Percentiles rank a stretch among this genome's conserved stretches.
These are phyloP conservation scores for Nakataea oryzae DNA, from an alignment of 2,329 filamentous ascomycete species.

Conservation along the genomic window DNA sequence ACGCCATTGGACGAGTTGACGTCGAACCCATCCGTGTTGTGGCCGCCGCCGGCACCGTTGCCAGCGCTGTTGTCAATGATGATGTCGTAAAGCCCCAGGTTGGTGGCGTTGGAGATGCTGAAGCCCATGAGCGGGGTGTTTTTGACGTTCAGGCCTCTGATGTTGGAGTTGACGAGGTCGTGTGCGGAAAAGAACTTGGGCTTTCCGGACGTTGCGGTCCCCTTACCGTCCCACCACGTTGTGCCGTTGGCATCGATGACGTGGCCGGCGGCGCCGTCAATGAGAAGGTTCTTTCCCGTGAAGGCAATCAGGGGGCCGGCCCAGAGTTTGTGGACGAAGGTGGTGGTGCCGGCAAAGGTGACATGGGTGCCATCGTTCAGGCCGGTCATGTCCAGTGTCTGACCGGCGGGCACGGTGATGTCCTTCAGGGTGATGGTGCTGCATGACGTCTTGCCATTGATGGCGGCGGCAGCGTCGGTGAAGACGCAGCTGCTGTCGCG, in stretches of 20 bases:
- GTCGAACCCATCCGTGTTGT: slow-evolving; percentile 52
- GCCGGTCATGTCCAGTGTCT: slow-evolving; percentile 47
- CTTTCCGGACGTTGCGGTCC: slow-evolving; percentile 43
- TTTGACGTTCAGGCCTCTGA: slow-evolving; percentile 28
- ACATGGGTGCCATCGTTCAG: slow-evolving; percentile 37
- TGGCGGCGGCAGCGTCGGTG: not conserved
- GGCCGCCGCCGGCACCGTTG: slow-evolving; percentile 16
- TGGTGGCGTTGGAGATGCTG: slow-evolving; percentile 24
- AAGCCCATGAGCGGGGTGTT: slow-evolving; percentile 32
- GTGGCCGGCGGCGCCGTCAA: slow-evolving; percentile 39
- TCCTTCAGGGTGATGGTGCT: slow-evolving; percentile 39
- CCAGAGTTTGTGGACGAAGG: slow-evolving; percentile 58
- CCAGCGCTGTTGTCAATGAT: slow-evolving; percentile 27
- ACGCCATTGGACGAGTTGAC: slow-evolving; percentile 37
- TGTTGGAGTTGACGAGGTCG: slow-evolving; percentile 35
- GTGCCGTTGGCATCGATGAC: slow-evolving; percentile 45
- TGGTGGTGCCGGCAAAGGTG: slow-evolving; percentile 55
- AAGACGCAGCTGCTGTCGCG: not conserved
- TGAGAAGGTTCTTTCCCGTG: slow-evolving; percentile 42
- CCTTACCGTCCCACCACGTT: slow-evolving; percentile 44
- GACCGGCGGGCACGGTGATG: slow-evolving; percentile 45
- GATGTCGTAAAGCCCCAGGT: slow-evolving; percentile 22
- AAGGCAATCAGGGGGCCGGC: slow-evolving; percentile 51
- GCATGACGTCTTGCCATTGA: slow-evolving; percentile 32
- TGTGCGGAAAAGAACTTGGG: slow-evolving; percentile 52